These are phyloP conservation scores for Turritis glabra DNA, from an alignment of 345 rosid genomes.

Conservation along the genomic window DNA sequence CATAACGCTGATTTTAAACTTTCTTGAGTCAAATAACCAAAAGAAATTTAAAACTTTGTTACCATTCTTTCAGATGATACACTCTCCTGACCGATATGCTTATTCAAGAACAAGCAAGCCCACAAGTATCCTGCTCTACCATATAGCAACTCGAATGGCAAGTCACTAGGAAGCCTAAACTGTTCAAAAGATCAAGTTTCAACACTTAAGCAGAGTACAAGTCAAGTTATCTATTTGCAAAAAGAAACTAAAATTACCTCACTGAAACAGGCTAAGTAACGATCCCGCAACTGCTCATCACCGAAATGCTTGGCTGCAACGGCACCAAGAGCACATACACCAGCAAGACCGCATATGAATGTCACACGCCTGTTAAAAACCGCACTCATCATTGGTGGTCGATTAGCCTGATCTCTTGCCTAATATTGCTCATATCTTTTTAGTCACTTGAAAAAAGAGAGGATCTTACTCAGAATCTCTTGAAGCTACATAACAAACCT, in stretches of 20 bases:
- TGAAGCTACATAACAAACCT: constrained; percentile 59
- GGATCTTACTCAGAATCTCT: constrained; percentile 45
- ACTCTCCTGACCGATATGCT: constrained; percentile 47
- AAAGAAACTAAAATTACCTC: constrained; percentile 40
- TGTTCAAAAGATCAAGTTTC: constrained; percentile 28
- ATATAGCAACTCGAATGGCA: constrained; percentile 59
- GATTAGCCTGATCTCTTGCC: too few species aligned
- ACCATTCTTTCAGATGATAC: constrained; percentile 47
- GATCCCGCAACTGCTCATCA: constrained; percentile 37
- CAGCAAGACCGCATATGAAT: constrained; percentile 62
- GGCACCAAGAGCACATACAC: constrained; percentile 76
- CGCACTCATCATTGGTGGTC: neutral
- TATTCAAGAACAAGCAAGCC: constrained; percentile 64
- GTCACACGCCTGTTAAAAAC: constrained; percentile 52
- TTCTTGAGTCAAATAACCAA: neutral
- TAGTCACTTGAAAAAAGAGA: too few species aligned
- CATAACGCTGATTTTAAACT: neutral
- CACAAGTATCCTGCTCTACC: constrained; percentile 74
- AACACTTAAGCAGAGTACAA: neutral
- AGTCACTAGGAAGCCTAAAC: constrained; percentile 52
- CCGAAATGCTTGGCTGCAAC: constrained; percentile 56
- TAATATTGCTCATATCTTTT: neutral
- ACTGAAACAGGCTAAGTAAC: constrained; percentile 47
- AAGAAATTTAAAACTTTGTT: neutral
- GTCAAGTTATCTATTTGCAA: neutral